These are phyloP conservation scores for Evernia prunastri DNA, from an alignment of 495 filamentous ascomycete species.

Conservation along the genomic window DNA sequence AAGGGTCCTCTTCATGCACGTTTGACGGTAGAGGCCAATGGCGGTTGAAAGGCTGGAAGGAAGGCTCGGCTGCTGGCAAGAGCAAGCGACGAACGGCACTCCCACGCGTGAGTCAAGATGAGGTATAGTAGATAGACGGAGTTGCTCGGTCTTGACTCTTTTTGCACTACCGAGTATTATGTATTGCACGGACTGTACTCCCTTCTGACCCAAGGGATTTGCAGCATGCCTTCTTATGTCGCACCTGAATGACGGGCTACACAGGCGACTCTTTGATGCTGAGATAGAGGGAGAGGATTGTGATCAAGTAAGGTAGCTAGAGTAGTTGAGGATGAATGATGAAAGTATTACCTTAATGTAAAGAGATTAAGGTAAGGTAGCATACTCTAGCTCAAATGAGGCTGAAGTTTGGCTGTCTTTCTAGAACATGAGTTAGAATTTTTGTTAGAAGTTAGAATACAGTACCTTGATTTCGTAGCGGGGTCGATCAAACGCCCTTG, in stretches of 20 bases:
- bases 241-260: constrained; percentile 13
- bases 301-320: too few species aligned
- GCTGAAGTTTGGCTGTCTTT: neutral
- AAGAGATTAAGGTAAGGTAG: too few species aligned
- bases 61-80: constrained; percentile 2
- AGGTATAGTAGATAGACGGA: too few species aligned
- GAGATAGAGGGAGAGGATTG: too few species aligned
- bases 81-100: constrained; percentile 2
- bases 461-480: constrained; percentile 4
- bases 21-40: constrained; percentile 14
- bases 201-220: constrained; percentile 1
- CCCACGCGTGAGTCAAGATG: too few species aligned
- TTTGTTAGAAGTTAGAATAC: too few species aligned
- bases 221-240: neutral
- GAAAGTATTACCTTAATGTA: too few species aligned
- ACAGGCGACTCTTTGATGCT: constrained; percentile 5
- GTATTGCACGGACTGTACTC: too few species aligned
- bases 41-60: neutral
- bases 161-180: too few species aligned
- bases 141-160: constrained; percentile 7
- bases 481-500: constrained; percentile 17
- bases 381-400: constrained; percentile 10
- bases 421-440: neutral
- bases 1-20: constrained; percentile 7
- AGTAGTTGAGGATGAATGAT: neutral